Percentiles rank a stretch among this genome's conserved stretches.
Evolutionary conservation across 129 eudicot species (phyloP).

Genomic region (Ambrosia trifida): DNA sequence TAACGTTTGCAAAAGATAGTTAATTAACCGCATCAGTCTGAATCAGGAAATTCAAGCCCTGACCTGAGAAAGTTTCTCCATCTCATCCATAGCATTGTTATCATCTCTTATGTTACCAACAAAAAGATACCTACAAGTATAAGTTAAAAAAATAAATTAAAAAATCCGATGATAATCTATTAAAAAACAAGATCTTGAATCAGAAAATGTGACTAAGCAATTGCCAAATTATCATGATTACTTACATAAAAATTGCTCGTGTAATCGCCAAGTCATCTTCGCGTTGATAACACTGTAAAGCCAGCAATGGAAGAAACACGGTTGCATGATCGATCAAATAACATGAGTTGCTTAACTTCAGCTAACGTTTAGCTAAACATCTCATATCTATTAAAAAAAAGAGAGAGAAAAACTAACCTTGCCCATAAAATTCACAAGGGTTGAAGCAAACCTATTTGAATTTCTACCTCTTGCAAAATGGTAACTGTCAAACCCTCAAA

Average conservation of each 20-base stretch:
- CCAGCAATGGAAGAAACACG: conserved; percentile 10
- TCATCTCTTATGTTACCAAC: conserved; percentile 91
- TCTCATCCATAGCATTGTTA: conserved; percentile 75
- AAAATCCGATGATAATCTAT: not conserved
- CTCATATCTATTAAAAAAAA: not conserved
- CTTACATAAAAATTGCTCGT: conserved; percentile 83
- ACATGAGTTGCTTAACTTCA: not conserved
- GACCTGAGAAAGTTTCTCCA: conserved; percentile 54
- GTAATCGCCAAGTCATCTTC: too few species aligned
- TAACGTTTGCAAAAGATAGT: conserved; percentile 81
- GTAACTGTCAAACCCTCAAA: too few species aligned
- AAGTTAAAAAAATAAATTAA: not conserved
- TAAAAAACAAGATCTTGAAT: not conserved
- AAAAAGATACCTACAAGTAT: conserved; percentile 62
- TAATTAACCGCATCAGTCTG: conserved; percentile 71
- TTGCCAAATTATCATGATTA: not conserved
- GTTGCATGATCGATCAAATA: conserved; percentile 6
- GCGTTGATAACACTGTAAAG: conserved; percentile 90
- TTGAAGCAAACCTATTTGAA: conserved; percentile 81
- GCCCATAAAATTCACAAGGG: conserved; percentile 81
- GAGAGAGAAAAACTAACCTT: conserved; percentile 50
- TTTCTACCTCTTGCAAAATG: conserved; percentile 89
- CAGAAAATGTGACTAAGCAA: not conserved
- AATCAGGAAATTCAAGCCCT: conserved; percentile 59
- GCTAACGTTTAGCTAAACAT: too few species aligned